Conservation (phyloP, 805 yeast genomes). For the Metschnikowia noctiluminum region DNA sequence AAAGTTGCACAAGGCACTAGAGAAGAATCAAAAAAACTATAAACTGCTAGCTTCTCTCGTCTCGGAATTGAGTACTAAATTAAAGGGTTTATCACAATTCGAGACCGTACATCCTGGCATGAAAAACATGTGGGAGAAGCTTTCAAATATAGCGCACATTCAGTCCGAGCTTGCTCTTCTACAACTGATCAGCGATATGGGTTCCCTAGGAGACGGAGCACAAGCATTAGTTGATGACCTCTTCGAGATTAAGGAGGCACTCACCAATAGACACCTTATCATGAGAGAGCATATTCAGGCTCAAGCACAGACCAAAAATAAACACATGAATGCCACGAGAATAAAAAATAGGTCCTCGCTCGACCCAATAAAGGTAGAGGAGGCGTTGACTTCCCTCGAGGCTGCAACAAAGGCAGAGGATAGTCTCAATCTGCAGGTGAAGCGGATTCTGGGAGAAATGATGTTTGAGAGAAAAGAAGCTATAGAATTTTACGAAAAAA, state of each 20-base stretch:
- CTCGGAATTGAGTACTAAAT: slow-evolving; percentile 45
- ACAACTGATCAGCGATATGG: slow-evolving; percentile 67
- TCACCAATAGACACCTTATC: slow-evolving; percentile 86
- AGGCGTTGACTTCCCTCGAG: slow-evolving; percentile 77
- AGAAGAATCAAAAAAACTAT: slow-evolving; percentile 55
- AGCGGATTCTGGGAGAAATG: slow-evolving; percentile 84
- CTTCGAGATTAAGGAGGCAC: slow-evolving; percentile 83
- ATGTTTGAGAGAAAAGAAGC: slow-evolving; percentile 65
- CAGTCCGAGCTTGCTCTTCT: slow-evolving; percentile 76
- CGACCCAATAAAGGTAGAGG: slow-evolving; percentile 87
- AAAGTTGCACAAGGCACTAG: slow-evolving; percentile 50
- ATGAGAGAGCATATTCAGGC: slow-evolving; percentile 87
- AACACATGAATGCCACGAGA: slow-evolving; percentile 68
- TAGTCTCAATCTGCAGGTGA: slow-evolving; percentile 69
- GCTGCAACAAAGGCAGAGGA: slow-evolving; percentile 75
- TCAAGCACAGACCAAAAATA: slow-evolving; percentile 65
- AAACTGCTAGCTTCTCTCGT: slow-evolving; percentile 47
- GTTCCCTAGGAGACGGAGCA: slow-evolving; percentile 74
- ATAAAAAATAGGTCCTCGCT: slow-evolving; percentile 69
- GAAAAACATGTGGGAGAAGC: slow-evolving; percentile 73
- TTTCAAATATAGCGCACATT: slow-evolving; percentile 63
- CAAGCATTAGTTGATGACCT: slow-evolving; percentile 67
- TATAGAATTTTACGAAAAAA: slow-evolving; percentile 53
- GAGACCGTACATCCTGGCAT: slow-evolving; percentile 61
- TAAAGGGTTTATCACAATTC: slow-evolving; percentile 38